Evolutionary conservation across 1,284 basidiomycete genomes (phyloP), one percentile per base, ranked within the genome.

Genomic region (Inonotus hispidus): DNA sequence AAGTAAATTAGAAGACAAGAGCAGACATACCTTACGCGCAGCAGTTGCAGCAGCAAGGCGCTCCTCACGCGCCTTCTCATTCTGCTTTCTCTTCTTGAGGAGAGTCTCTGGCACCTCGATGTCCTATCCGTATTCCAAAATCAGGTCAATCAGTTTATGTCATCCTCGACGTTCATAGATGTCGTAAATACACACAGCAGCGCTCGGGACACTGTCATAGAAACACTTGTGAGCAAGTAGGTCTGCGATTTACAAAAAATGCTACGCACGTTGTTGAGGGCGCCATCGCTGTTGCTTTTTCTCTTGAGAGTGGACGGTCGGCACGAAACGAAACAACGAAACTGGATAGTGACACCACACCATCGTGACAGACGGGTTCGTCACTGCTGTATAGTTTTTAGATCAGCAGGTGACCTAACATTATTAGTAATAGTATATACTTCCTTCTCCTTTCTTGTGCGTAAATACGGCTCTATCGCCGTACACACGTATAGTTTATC

Each of bases 81-180:
- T 97, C 79, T 95, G 89, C 83, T 97, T 96, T 80, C 97, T 87
- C 86, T 98, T 99, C 85, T 97, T 97, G 82, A 98, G 92, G 81
- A 97, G 87, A 73, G 95, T 97, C 87, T 97, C 95, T 76, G 95
- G 95, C 79, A 96, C 93, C 84, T 95, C 90, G 74, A 95, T 84
- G 73, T 85, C 83, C 90, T 92, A 71, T 52, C 50, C 32, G 35
- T 16, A 52, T 32, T 16, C 50, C 59, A 19, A 19, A n/a, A 29
- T 43, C 16, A n/a, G 21, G 59, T 47, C 39, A 55, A 56, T 53
- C 61, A 38, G 56, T 59, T 55, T 47, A 56, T 58, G 46, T 46
- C 32, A 53, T 25, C 10, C 45, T 43, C 27, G 39, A 53, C 49
- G 38, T 25, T 19, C 32, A 27, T 27, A 38, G n/a, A 16, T 16